Conservation (phyloP, 2,329 filamentous ascomycete genomes). For the Fusarium sacchari region DNA sequence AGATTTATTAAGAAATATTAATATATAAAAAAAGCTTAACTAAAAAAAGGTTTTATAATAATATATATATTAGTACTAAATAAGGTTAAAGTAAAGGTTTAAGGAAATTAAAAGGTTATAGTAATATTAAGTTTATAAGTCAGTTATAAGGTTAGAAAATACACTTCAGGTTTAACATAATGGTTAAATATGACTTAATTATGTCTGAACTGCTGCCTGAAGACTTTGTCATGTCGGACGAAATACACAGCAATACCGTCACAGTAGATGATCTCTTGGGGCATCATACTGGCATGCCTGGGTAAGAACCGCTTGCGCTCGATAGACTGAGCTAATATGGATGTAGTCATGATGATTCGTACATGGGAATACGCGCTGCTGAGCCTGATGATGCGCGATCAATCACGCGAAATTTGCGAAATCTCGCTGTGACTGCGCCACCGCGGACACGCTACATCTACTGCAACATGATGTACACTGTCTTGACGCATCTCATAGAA, state of each 20-base stretch:
- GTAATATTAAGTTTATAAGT: too few species aligned
- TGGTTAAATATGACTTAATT: too few species aligned
- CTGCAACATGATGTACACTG: slow-evolving; percentile 27
- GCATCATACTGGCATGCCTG: slow-evolving; percentile 6
- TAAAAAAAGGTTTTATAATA: too few species aligned
- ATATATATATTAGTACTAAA: too few species aligned
- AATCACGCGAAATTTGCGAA: slow-evolving; percentile 8
- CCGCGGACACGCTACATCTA: background rate
- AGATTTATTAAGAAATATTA: too few species aligned
- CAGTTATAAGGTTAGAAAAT: too few species aligned
- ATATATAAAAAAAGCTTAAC: too few species aligned
- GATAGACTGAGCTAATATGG: fast-evolving
- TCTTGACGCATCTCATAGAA: background rate
- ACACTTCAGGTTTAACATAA: too few species aligned
- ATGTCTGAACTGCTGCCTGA: slow-evolving; percentile 6
- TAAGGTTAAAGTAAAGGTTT: too few species aligned
- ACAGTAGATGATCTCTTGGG: slow-evolving; percentile 11
- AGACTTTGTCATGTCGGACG: slow-evolving; percentile 4
- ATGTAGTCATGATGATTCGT: slow-evolving; percentile 4
- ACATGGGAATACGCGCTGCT: background rate
- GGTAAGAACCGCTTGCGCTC: background rate
- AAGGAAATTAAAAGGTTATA: too few species aligned
- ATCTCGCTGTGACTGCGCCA: background rate
- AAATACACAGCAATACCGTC: background rate
- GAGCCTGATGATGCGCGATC: background rate